These are phyloP conservation scores for Mastigamoeba balamuthi DNA, from an alignment of 78 protist species.

Conservation along the genomic window DNA sequence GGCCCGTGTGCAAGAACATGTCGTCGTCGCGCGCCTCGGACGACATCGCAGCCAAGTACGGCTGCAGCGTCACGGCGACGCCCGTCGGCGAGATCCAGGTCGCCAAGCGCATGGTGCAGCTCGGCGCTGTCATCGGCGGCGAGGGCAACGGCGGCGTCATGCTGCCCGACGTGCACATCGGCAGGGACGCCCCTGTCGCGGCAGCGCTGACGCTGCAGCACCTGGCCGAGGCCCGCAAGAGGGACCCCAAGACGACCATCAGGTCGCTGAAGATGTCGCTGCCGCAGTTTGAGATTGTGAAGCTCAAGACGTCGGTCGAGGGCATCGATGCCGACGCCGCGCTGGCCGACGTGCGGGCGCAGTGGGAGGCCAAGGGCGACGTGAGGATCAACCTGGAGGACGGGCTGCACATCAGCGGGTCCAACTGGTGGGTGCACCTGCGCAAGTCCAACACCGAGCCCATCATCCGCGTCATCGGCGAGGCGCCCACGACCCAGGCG, in stretches of 20 bases:
- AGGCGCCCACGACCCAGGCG: too few species aligned
- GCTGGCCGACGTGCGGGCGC: background rate
- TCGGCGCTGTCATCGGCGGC: slow-evolving; percentile 39
- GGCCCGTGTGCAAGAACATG: slow-evolving; percentile 38
- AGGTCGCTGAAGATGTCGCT: slow-evolving; percentile 21
- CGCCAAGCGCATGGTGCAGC: slow-evolving; percentile 31
- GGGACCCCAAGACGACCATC: background rate
- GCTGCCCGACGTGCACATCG: slow-evolving; percentile 57
- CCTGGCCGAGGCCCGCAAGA: background rate
- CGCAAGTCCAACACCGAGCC: slow-evolving; percentile 62
- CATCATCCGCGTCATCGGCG: too few species aligned
- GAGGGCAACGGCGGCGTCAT: slow-evolving; percentile 71
- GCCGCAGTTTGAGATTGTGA: slow-evolving; percentile 58
- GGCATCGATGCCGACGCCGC: slow-evolving; percentile 47
- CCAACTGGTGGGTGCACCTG: slow-evolving; percentile 60
- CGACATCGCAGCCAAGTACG: slow-evolving; percentile 47
- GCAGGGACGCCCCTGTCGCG: slow-evolving; percentile 65
- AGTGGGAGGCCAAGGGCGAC: slow-evolving; percentile 10
- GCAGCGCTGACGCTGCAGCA: slow-evolving; percentile 35
- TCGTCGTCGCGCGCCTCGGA: slow-evolving; percentile 49
- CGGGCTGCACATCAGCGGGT: slow-evolving; percentile 41
- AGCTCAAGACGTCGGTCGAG: slow-evolving; percentile 38
- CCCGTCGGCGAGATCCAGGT: slow-evolving; percentile 68
- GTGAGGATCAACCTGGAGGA: slow-evolving; percentile 21
- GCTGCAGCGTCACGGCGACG: slow-evolving; percentile 8